Evolutionary conservation across 768 basidiomycete species (phyloP), one percentile per base, ranked within the genome.

Genomic region (Mrakia gelida): DNA sequence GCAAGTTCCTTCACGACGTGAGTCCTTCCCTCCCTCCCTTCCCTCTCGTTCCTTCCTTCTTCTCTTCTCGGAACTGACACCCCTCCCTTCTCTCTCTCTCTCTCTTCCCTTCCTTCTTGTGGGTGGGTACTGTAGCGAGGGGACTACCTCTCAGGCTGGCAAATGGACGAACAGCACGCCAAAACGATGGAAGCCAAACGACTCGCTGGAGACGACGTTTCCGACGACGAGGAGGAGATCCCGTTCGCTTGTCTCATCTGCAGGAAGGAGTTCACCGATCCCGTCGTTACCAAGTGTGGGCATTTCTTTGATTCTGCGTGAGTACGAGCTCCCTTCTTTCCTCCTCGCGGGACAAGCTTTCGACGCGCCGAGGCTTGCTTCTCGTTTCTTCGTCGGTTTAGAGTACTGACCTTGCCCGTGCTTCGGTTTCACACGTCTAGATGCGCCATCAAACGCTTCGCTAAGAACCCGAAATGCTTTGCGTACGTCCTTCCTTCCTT

Each of bases 201-300:
- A 1, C 43, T 75, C 72, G 82, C 79, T 45, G 81, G 43, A 52
- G 79, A 88, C 45, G 81, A 80, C n/a, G 82, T 81, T 21, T 90
- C 85, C 45, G 90, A 89, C 13, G 91, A 90, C 81, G 90, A 91
- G 77, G 92, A 94, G 83, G 94, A 95, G 84, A 88, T 98, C 72
- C 97, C 97, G 8, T 99, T 98, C 84, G 96, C 97, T n/a, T 99
- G 97, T 85, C 88, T 98, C 81, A 91, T 99, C 80, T 98, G 97
- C 85, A 90, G 96, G 77, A 92, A 97, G 82, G 91, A 90, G 74
- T 98, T 95, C 85, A 95, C 91, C 18, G 94, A 97, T 81, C 96
- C 97, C 26, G 89, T 99, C 79, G 94, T 94, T 71, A 98, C 97
- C 59, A 91, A 93, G 74, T 99, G 97, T 85, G 93, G 92, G 5